These are phyloP conservation scores for Angomonas desouzai DNA, from an alignment of 208 protist species.

Conservation along the genomic window DNA sequence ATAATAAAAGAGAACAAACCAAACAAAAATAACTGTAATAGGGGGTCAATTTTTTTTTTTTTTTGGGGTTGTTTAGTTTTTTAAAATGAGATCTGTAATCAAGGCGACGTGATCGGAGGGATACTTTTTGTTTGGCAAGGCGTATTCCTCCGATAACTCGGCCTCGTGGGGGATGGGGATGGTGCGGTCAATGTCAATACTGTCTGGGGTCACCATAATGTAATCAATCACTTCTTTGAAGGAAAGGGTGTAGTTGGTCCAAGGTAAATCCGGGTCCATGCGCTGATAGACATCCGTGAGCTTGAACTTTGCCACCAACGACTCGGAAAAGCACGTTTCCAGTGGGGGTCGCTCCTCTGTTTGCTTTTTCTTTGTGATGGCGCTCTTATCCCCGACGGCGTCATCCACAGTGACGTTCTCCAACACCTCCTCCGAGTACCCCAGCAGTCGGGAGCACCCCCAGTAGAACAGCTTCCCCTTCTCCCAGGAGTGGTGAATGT, in stretches of 20 bases:
- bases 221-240: conserved; percentile 91
- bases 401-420: conserved; percentile 22
- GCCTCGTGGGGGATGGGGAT: conserved; percentile 72
- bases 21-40: too few species aligned
- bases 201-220: conserved; percentile 65
- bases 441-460: conserved; percentile 74
- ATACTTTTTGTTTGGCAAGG: conserved; percentile 81
- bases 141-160: conserved; percentile 71
- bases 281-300: conserved; percentile 60
- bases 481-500: conserved; percentile 67
- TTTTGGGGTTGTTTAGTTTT: conserved; percentile 6
- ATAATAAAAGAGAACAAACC: too few species aligned
- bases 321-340: conserved; percentile 33
- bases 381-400: neutral
- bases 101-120: conserved; percentile 90
- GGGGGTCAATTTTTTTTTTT: conserved; percentile 13
- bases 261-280: conserved; percentile 53
- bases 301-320: conserved; percentile 33
- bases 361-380: neutral
- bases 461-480: conserved; percentile 83
- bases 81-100: conserved; percentile 47
- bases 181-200: conserved; percentile 57
- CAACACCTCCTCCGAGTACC: conserved; percentile 40
- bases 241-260: conserved; percentile 88
- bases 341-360: conserved; percentile 22